Evolutionary conservation across 305 asterid species (phyloP).

Genomic region (Petunia hybrid): DNA sequence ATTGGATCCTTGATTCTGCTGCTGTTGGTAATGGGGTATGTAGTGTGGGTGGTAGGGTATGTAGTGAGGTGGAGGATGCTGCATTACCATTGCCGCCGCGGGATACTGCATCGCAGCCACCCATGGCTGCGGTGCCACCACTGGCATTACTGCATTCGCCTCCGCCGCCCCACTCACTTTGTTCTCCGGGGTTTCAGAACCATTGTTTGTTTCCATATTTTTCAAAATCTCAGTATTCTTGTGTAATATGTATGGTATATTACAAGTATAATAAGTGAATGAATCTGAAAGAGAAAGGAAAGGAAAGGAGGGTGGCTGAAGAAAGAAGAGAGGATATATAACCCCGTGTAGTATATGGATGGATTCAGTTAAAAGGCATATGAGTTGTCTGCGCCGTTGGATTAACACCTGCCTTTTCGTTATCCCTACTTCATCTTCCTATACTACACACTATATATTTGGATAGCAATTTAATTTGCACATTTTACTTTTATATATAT

Average conservation of each 20-base stretch:
- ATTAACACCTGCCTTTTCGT: conserved; percentile 3
- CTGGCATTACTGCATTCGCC: conserved; percentile 28
- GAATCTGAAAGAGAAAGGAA: conserved; percentile 26
- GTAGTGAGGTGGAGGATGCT: conserved; percentile 69
- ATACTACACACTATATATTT: too few relatives aligned
- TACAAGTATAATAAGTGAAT: not conserved
- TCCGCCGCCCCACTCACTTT: conserved; percentile 14
- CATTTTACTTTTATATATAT: too few relatives aligned
- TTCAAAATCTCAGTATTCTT: not conserved
- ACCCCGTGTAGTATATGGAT: conserved; percentile 27
- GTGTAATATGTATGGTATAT: conserved; percentile 15
- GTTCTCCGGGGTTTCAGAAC: conserved; percentile 56
- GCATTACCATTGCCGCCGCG: conserved; percentile 85
- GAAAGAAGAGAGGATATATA: conserved; percentile 15
- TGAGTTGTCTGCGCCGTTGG: conserved; percentile 30
- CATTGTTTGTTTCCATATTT: conserved; percentile 42
- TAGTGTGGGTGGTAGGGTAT: conserved; percentile 54
- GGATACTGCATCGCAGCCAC: conserved; percentile 76
- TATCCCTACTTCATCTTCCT: not conserved
- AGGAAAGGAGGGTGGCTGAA: conserved; percentile 30
- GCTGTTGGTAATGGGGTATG: conserved; percentile 36
- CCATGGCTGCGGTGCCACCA: conserved; percentile 66
- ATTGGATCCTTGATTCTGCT: conserved; percentile 51
- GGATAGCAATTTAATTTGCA: too few relatives aligned
- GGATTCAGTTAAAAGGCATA: conserved; percentile 12